Percentiles rank a stretch among this genome's conserved stretches.
Evolutionary conservation across 1,139 yeast genomes (phyloP).

Genomic region (Yamadazyma trypodendri): DNA sequence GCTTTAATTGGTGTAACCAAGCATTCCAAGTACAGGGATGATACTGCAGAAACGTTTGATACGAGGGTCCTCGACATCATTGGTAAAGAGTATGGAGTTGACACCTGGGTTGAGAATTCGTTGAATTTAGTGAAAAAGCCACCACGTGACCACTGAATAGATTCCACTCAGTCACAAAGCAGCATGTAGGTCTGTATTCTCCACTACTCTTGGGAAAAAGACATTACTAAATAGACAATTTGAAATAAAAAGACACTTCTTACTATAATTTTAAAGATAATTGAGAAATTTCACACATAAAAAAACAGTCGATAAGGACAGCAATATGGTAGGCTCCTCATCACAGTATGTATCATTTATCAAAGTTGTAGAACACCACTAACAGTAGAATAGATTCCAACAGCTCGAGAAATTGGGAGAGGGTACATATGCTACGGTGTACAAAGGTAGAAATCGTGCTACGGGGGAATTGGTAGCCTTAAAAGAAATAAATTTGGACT

Average conservation of each 20-base stretch:
- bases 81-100: slow-evolving; percentile 81
- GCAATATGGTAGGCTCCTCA: slow-evolving; percentile 24
- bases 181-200: too few relatives aligned
- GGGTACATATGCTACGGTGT: slow-evolving; percentile 98
- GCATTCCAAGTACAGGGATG: slow-evolving; percentile 20
- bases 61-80: slow-evolving; percentile 56
- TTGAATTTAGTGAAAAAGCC: slow-evolving; percentile 60
- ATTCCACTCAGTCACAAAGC: too few relatives aligned
- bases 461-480: slow-evolving; percentile 93
- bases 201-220: too few relatives aligned
- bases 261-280: too few relatives aligned
- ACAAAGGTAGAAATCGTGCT: slow-evolving; percentile 88
- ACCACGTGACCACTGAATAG: slow-evolving; percentile 47
- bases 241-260: too few relatives aligned
- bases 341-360: slow-evolving; percentile 27
- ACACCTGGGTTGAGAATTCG: slow-evolving; percentile 83
- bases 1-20: slow-evolving; percentile 69
- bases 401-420: slow-evolving; percentile 90
- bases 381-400: slow-evolving; percentile 28
- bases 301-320: background rate
- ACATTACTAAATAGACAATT: too few relatives aligned
- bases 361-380: slow-evolving; percentile 5
- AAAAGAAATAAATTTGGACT: slow-evolving; percentile 90
- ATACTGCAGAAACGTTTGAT: slow-evolving; percentile 24
- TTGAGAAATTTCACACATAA: background rate